Percentiles rank a stretch among this genome's conserved stretches.
Evolutionary conservation across 208 protist genomes (phyloP).

Genomic region (Crithidia sp.): DNA sequence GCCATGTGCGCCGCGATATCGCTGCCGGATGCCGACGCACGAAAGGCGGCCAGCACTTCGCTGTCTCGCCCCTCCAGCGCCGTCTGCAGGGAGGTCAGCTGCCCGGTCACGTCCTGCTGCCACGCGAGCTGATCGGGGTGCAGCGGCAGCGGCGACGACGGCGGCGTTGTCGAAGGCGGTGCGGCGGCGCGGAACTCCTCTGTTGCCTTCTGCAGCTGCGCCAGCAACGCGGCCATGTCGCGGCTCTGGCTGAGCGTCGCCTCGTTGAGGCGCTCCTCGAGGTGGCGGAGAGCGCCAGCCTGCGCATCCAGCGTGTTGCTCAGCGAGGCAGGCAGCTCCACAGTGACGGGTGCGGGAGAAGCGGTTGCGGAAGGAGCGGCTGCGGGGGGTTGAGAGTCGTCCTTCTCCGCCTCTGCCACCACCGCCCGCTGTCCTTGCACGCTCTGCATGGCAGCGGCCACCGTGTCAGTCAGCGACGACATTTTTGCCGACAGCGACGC

Average conservation of each 20-base stretch:
- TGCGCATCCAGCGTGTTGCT: conserved; percentile 17
- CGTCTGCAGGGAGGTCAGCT: conserved; percentile 17
- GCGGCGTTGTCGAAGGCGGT: background rate
- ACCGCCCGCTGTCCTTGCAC: background rate
- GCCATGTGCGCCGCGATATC: conserved; percentile 24
- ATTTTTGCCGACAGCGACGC: conserved; percentile 38
- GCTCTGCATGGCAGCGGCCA: conserved; percentile 15
- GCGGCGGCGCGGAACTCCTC: conserved; percentile 17
- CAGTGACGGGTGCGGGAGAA: background rate
- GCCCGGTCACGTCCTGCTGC: conserved; percentile 7
- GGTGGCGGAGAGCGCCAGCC: conserved; percentile 18
- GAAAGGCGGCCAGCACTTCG: conserved; percentile 25
- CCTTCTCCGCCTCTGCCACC: background rate
- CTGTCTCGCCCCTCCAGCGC: conserved; percentile 24
- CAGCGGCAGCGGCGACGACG: conserved; percentile 1
- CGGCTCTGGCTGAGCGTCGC: conserved; percentile 15
- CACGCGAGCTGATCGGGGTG: conserved; percentile 18
- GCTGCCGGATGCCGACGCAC: background rate
- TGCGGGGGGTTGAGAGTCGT: background rate
- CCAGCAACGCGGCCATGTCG: conserved; percentile 24
- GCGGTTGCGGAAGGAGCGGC: background rate
- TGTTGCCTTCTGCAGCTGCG: conserved; percentile 21
- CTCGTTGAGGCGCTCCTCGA: conserved; percentile 27
- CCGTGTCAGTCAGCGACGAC: conserved; percentile 27
- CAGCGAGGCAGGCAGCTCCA: conserved; percentile 19